A percentile compares a stretch with the other conserved stretches of the same genome.
Conservation (phyloP, 768 basidiomycete species). For the Holtermannia corniformis region DNA sequence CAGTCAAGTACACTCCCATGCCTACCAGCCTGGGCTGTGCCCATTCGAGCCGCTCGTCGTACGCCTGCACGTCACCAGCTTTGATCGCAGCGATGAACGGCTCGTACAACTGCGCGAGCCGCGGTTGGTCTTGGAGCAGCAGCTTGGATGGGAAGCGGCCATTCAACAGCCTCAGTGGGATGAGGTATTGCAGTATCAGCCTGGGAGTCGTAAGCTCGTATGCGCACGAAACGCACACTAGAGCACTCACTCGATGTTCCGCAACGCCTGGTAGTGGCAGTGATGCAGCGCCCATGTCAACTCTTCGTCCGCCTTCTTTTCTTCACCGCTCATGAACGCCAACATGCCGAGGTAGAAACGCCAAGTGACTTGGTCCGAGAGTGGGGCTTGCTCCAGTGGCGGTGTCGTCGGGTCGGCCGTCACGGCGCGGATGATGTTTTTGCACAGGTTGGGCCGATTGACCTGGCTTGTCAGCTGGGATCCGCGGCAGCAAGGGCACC, state of each 20-base stretch:
- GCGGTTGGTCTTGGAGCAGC: conserved; percentile 63
- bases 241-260: conserved; percentile 68
- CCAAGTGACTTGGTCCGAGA: conserved; percentile 86
- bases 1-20: conserved; percentile 71
- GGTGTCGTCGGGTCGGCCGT: conserved; percentile 79
- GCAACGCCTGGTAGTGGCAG: conserved; percentile 59
- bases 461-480: conserved; percentile 48
- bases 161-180: conserved; percentile 76
- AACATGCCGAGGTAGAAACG: conserved; percentile 92
- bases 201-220: conserved; percentile 44
- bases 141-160: conserved; percentile 72
- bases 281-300: conserved; percentile 76
- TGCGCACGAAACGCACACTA: background rate
- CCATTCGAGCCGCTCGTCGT: conserved; percentile 63
- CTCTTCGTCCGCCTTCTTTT: conserved; percentile 74
- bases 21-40: conserved; percentile 67
- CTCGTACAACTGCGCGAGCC: conserved; percentile 59
- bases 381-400: conserved; percentile 61
- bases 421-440: conserved; percentile 82
- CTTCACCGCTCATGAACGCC: conserved; percentile 86
- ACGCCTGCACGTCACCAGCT: conserved; percentile 64
- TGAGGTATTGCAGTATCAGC: conserved; percentile 79
- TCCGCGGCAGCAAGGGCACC: conserved; percentile 33
- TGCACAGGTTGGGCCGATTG: conserved; percentile 79
- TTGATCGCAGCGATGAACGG: conserved; percentile 76